Evolutionary conservation across 768 basidiomycete species (phyloP), one percentile per base, ranked within the genome.

Genomic region (Leccinum uliginosum): DNA sequence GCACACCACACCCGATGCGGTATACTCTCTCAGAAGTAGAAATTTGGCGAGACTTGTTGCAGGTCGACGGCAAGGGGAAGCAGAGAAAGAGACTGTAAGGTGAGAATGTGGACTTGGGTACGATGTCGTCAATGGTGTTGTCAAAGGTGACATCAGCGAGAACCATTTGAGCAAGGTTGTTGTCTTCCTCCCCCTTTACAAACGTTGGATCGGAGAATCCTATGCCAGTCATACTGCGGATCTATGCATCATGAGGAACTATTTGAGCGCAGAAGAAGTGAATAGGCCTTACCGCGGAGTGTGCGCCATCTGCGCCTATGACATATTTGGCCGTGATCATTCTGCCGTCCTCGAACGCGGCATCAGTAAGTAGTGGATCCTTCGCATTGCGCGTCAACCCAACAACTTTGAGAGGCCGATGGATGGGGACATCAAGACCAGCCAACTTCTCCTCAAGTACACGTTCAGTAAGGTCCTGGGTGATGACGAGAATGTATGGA

Each of bases 241-340:
- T 63, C 81, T 83, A 50, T 3, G 9, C 1, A 1, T 6, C 10
- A 7, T 52, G 15, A 57, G 49, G 17, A 6, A 1, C 51, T 23
- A n/a, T 26, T 1, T 1, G 19, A 27, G 14, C 2, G 11, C 6
- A 49, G 34, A 38, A 8, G 27, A n/a, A 26, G 50, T 9, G 6
- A 53, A n/a, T 27, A 23, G 6, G 50, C 63, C 73, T 50, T 61
- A 81, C 82, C 32, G 64, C 60, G 1, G 81, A 83, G 55, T 65
- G 73, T 3, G 79, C 68, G 4, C 82, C 81, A 61, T 84, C 82
- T 6, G 81, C 80, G 23, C 78, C 81, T 30, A 83, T 61, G 5
- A 82, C 75, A 62, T 80, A 81, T 32, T 72, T 74, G 14, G 81
- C 65, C 3, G 65, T 72, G 35, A 83, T 73, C 12, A 68, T 62